phyloP scores from a whole-genome alignment of 1,284 basidiomycete genomes.

The Earliella scabrosa region DNA sequence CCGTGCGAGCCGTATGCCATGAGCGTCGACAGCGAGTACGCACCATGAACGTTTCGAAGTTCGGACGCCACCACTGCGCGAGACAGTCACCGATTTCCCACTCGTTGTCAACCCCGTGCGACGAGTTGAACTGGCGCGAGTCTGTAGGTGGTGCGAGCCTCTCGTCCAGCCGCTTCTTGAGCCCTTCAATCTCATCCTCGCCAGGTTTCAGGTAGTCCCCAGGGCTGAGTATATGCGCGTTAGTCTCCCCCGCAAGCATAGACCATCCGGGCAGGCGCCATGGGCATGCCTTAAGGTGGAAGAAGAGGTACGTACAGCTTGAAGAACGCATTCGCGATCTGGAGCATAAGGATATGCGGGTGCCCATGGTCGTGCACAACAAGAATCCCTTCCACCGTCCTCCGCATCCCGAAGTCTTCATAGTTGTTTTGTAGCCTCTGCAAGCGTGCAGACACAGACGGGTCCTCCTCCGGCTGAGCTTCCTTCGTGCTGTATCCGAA shows the following conservation, averaged over 20 bases:
- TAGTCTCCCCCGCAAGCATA: background rate
- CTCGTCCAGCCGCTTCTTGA: constrained; percentile 87
- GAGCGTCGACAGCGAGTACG: constrained; percentile 33
- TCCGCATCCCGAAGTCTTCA: constrained; percentile 93
- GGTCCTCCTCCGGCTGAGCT: constrained; percentile 95
- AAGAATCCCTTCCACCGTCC: constrained; percentile 95
- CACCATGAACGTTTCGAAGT: constrained; percentile 98
- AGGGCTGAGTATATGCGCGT: constrained; percentile 56
- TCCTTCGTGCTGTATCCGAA: constrained; percentile 76
- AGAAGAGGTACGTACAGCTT: constrained; percentile 92
- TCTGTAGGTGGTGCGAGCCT: constrained; percentile 80
- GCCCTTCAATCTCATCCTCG: constrained; percentile 90
- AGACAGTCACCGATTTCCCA: constrained; percentile 97
- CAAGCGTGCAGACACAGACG: constrained; percentile 88
- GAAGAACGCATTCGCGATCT: constrained; percentile 99
- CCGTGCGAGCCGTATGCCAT: background rate
- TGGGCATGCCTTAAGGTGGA: background rate
- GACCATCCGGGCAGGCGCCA: too few relatives aligned
- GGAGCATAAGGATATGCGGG: constrained; percentile 95
- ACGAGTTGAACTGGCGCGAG: constrained; percentile 68
- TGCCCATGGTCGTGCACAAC: constrained; percentile 95
- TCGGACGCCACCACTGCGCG: constrained; percentile 97
- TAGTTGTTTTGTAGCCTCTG: constrained; percentile 95
- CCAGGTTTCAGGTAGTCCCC: constrained; percentile 98
- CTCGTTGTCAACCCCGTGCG: constrained; percentile 79